Evolutionary conservation across 176 grass and related monocot genomes (phyloP), one percentile per base, ranked within the genome.

Genomic region (Tillandsia fasciculata): DNA sequence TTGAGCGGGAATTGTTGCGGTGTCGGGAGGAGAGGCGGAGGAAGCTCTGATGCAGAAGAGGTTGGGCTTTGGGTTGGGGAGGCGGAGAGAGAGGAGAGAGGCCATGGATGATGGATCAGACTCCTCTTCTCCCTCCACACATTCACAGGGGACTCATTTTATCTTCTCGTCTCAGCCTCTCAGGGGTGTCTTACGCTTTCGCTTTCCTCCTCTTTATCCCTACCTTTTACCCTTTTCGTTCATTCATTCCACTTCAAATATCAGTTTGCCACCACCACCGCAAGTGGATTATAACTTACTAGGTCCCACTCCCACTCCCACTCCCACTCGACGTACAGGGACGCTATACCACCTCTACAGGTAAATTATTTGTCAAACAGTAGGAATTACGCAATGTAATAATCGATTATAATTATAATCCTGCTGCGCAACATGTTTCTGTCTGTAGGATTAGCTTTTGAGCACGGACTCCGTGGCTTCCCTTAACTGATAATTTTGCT

Each of bases 61-160:
- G 22, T 51, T 2, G 13, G 72, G 78, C 57, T 81, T 59, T 9
- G 83, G 87, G 22, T 87, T 85, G 23, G 89, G 82, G 74, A 92
- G 82, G 65, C 79, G 89, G 71, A 91, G 74, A 8, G 89, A 79
- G 77, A 97, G 77, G 70, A 97, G 74, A 74, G 86, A 79, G 76
- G 89, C 93, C 93, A 97, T 92, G 67, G 77, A 66, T 28, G 77
- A 53, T 80, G 50, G 59, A 78, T 50, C 24, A 1, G n/a, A 61
- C 71, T 75, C 65, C 72, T 77, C 63, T 48, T 51, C 29, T 48
- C 33, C 65, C 49, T 50, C 47, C 63, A 72, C 64, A 61, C 72
- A 70, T 86, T 42, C 83, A 87, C 81, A 26, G 79, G 52, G 70
- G 81, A 86, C 88, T 92, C 88, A 87, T 88, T 88, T 72, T 88